Base-by-base conservation (phyloP, 164 flowering plant species). In the Akebia trifoliata region DNA sequence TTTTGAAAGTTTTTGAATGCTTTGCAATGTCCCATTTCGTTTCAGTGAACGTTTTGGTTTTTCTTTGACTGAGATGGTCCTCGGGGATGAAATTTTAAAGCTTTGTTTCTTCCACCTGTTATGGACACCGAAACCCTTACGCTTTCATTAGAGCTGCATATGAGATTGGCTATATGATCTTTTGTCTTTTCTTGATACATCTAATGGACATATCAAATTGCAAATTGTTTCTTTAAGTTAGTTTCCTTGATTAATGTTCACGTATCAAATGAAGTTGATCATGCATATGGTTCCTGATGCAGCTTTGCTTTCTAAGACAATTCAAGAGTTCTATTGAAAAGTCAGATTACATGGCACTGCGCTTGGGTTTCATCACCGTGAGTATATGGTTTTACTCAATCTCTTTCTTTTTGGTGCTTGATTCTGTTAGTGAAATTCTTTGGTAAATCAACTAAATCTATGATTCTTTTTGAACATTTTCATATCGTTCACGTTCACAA, bases 301-400 rank as follows among this genome's bases (percentile, higher is more conserved):
- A 92, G 98, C 90, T 92, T 59, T 89, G 98, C 77, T 87, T 92
- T 62, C 70, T 87, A 6, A 69, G 80, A 35, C 98, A 92, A 47
- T 89, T 92, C 68, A 82, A 71, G 64, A 75, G 82, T 67, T 85
- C 95, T 8, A 70, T 89, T 24, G 34, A 59, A 48, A 89, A 78
- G 65, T 81, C 93, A 32, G 95, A 92, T 64, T 92, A 86, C 70
- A 59, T 79, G 75, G 96, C 93, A 31, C 63, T 92, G 59, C 86
- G 95, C 20, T 60, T 82, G 72, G 98, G 96, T 39, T 88, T 92
- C 79, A 72, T 92, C 70, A 81, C 85, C 37, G 98, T 92, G 65
- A 64, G 98, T 78, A 69, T 61, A 58, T 66, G 30, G 9, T 56
- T 61, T 57, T 37, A 26, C 25, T 38, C 6, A 0, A 42, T 14